phyloP scores from a whole-genome alignment of 2,329 filamentous ascomycete genomes.

The Fusarium heterosporum region DNA sequence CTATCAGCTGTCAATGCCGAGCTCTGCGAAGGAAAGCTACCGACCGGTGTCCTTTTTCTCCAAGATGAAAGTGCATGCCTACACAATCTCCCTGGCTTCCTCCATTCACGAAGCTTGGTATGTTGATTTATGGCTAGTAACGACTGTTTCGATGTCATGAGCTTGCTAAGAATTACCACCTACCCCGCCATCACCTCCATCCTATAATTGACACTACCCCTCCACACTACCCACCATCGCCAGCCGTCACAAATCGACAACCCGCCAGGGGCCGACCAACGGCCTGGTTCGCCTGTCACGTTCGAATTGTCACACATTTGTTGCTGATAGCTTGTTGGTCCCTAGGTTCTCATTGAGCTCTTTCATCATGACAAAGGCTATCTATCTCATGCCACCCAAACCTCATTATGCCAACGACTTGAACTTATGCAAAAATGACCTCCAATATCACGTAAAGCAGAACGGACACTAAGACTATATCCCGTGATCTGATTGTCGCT shows the following conservation, averaged over 20 bases:
- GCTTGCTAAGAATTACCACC: not conserved
- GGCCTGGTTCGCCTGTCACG: constrained; percentile 16
- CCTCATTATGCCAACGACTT: not conserved
- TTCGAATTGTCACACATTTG: constrained; percentile 27
- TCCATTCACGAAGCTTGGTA: not conserved
- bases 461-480: not conserved
- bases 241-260: not conserved
- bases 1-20: constrained; percentile 24
- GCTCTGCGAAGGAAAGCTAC: not conserved
- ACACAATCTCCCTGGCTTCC: not conserved
- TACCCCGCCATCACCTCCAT: constrained; percentile 31
- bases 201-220: constrained; percentile 22
- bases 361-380: constrained; percentile 23
- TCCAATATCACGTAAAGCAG: not conserved
- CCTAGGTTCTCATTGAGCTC: constrained; percentile 5
- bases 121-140: constrained; percentile 2
- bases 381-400: constrained; percentile 11
- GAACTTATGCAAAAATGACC: not conserved
- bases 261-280: constrained; percentile 18
- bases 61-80: not conserved
- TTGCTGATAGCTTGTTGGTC: constrained; percentile 30
- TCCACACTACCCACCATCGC: constrained; percentile 27
- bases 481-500: constrained; percentile 17
- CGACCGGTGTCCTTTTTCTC: not conserved
- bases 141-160: constrained; percentile 16